Evolutionary conservation across 2,329 filamentous ascomycete species (phyloP).

Genomic region (Penicillium capsulatum): DNA sequence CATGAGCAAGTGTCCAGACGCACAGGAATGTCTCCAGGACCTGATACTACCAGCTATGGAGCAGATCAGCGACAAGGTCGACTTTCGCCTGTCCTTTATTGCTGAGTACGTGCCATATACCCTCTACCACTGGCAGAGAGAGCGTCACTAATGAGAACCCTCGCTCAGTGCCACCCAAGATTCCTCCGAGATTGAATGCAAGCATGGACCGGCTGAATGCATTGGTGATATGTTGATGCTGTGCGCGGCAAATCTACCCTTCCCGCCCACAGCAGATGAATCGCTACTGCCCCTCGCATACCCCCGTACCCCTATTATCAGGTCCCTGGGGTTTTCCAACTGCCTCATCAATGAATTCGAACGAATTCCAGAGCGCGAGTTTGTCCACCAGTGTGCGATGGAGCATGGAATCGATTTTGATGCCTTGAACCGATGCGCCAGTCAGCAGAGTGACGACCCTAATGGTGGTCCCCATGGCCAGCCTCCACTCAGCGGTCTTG

Average conservation of each 20-base stretch:
- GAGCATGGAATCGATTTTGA: conserved; percentile 86
- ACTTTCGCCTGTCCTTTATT: conserved; percentile 88
- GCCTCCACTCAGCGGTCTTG: conserved; percentile 51
- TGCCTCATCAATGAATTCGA: conserved; percentile 74
- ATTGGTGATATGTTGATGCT: conserved; percentile 93
- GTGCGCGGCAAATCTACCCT: conserved; percentile 69
- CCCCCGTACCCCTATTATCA: conserved; percentile 68
- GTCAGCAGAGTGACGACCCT: conserved; percentile 68
- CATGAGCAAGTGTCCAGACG: conserved; percentile 96
- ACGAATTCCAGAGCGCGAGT: conserved; percentile 69
- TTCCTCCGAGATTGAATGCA: conserved; percentile 81
- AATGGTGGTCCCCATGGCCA: conserved; percentile 55
- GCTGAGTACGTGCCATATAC: conserved; percentile 57
- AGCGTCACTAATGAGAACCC: conserved; percentile 5
- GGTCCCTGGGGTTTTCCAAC: conserved; percentile 87
- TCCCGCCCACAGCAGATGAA: conserved; percentile 26
- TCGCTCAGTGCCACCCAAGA: conserved; percentile 55
- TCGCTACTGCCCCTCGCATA: conserved; percentile 45
- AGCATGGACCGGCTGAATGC: conserved; percentile 84
- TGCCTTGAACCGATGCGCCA: conserved; percentile 75
- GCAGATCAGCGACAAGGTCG: conserved; percentile 72
- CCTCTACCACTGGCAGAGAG: not conserved
- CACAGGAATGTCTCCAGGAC: conserved; percentile 72
- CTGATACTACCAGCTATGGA: conserved; percentile 86
- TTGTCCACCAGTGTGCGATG: conserved; percentile 81